Conservation (phyloP, 805 yeast genomes). For the Metschnikowia lochheadii region DNA sequence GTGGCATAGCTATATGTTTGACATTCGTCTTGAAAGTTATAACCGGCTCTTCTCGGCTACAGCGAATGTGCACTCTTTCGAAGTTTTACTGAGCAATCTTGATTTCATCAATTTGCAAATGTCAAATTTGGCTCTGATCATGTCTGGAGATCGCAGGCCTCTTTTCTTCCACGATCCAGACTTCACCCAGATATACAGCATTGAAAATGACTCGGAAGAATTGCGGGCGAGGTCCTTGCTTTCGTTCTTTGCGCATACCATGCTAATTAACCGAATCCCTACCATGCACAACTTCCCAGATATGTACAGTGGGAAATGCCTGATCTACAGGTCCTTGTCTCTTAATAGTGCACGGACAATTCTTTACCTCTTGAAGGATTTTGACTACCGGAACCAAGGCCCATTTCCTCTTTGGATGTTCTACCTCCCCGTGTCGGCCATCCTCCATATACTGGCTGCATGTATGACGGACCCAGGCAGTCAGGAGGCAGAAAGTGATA, state of each 20-base stretch:
- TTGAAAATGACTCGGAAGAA: conserved; percentile 6
- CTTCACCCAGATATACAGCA: conserved; percentile 2
- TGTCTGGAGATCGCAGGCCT: conserved; percentile 18
- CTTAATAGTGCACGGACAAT: conserved; percentile 36
- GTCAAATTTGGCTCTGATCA: conserved; percentile 20
- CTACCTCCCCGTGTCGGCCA: conserved; percentile 32
- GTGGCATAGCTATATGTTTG: conserved; percentile 8
- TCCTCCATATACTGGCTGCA: conserved; percentile 25
- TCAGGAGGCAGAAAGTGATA: conserved; percentile 25
- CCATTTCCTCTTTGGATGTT: conserved; percentile 30
- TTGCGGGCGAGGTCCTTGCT: conserved; percentile 22
- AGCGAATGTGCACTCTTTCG: conserved; percentile 19
- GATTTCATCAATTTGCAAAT: conserved; percentile 29
- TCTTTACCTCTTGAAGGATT: conserved; percentile 20
- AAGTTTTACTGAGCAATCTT: conserved; percentile 19
- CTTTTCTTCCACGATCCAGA: conserved; percentile 11
- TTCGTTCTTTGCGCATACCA: conserved; percentile 31
- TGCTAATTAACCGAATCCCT: conserved; percentile 36
- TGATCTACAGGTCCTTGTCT: conserved; percentile 25
- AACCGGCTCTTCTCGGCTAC: conserved; percentile 29
- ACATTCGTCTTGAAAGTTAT: conserved; percentile 29
- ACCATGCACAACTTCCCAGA: conserved; percentile 17
- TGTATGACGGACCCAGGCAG: conserved; percentile 30
- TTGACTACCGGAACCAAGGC: conserved; percentile 18
- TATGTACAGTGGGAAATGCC: conserved; percentile 13